Base-by-base conservation (phyloP, 306 rosid species). In the Quercus rubra region DNA sequence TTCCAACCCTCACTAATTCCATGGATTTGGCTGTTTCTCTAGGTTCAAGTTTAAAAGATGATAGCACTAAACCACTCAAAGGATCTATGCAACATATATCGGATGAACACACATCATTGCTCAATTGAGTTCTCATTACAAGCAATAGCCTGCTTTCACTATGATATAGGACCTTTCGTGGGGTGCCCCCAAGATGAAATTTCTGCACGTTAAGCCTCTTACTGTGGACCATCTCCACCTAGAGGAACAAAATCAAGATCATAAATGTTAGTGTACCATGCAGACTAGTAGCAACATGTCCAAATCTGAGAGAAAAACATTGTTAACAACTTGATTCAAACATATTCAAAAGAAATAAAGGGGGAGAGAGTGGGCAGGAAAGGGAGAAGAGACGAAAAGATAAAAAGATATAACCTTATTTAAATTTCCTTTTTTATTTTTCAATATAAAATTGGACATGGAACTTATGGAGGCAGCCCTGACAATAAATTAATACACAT, bases 211-310 rank as follows among this genome's bases (percentile, higher is more conserved):
- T 94, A 67, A 92, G 93, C 85, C 99, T 94, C 93, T 91, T 92
- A 87, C 90, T 86, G 78, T 86, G 92, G 84, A 88, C 93, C 97
- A 94, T 92, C 89, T 94, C 99, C 88, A 92, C 99, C 99, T 94
- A 86, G 77, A 80, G 82, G 70, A 81, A 78, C 77, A 80, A 17
- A 28, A 83, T 43, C 4, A 82, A 83, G 61, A 74, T 69, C 74
- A 43, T 30, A 70, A 19, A 87, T 75, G 77, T 78, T 25, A 55
- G 74, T 69, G 78, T 18, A 49, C 74, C 79, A 78, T 74, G 64
- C 31, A 59, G 51, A 83, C 80, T 62, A 46, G 77, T 21, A 76
- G 73, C 81, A 82, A 75, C 30, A 46, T 49, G 58, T 41, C 64
- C 71, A 20, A 64, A 69, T 81, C 19, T 21, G 19, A 69, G 78